phyloP scores from a whole-genome alignment of 768 basidiomycete genomes.

The Leccinellum rugosiceps region DNA sequence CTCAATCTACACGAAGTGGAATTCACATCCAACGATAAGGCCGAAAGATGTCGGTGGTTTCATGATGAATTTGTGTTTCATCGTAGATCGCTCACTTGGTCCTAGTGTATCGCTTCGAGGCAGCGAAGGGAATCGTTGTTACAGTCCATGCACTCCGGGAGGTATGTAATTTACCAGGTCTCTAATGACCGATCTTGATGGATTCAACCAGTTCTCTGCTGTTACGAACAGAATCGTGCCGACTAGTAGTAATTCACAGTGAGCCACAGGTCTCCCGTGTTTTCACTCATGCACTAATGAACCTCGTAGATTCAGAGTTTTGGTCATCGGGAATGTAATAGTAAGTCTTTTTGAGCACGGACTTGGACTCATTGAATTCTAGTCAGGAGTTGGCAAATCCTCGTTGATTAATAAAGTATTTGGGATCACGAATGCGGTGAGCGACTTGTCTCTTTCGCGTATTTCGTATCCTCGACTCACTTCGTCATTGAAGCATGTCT shows the following conservation, averaged over 20 bases:
- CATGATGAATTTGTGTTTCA: background rate
- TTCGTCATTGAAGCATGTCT: conserved; percentile 1
- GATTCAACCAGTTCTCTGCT: conserved; percentile 2
- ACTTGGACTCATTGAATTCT: background rate
- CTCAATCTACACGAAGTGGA: conserved; percentile 4
- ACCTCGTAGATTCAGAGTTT: conserved; percentile 11
- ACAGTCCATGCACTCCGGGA: background rate
- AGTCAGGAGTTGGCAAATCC: conserved; percentile 18
- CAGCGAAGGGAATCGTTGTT: conserved; percentile 1
- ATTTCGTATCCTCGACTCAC: background rate
- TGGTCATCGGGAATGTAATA: conserved; percentile 16
- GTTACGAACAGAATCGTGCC: conserved; percentile 6
- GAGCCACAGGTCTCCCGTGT: background rate
- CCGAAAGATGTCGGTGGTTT: conserved; percentile 6
- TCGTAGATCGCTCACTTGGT: background rate
- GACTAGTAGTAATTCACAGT: conserved; percentile 11
- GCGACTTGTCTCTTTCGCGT: background rate
- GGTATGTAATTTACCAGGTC: background rate
- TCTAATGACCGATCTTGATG: background rate
- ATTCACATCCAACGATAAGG: background rate
- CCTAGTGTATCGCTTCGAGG: conserved; percentile 8
- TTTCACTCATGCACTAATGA: background rate
- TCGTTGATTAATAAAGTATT: conserved; percentile 14
- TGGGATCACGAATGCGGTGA: conserved; percentile 9
- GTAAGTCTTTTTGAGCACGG: background rate